Evolutionary conservation across 352 stramenopile species (phyloP), one percentile per base, ranked within the genome.

Genomic region (Phytopythium helicoides): DNA sequence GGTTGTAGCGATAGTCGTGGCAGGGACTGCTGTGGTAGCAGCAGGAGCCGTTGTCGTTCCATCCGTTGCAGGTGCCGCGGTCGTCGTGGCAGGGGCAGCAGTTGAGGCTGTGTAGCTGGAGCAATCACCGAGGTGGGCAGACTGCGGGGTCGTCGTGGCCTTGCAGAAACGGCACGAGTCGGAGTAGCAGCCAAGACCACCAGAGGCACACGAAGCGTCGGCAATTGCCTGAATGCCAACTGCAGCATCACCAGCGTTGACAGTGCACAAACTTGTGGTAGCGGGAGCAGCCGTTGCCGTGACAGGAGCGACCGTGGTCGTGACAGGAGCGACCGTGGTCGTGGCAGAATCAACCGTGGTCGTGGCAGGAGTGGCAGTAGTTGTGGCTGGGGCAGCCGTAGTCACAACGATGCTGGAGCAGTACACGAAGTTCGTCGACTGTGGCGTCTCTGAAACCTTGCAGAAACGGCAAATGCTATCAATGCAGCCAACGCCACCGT

Each of bases 401-500:
- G 53, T 39, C 11, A 40, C 36, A 18, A 16, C 26, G 45, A 71
- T 66, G n/a, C 49, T 47, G 22, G 54, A 14, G 33, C 63, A 71
- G 28, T 67, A 58, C 6, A 62, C 34, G 33, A 68, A 68, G 16
- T 60, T 26, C 10, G 50, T 44, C 16, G 63, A 68, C 31, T 71
- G 58, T 38, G 15, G 16, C 7, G 51, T 62, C 41, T 40, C 62
- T 15, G 52, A 54, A 16, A 48, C 45, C 56, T 64, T 50, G 31
- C 68, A 82, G 47, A 70, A 77, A 35, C 68, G 63, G 40, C 72
- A 82, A 7, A 75, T 42, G 16, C 68, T 49, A 25, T 68, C 59
- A 36, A 71, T 61, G 25, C 67, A 73, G 9, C 64, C 67, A 42
- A 73, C 34, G 10, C 67, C 67, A 10, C 63, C 67, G 18, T 10